Evolutionary conservation across 192 early-diverging fungal species (phyloP), one percentile per base, ranked within the genome.

Genomic region (Backusella mclennaniae): DNA sequence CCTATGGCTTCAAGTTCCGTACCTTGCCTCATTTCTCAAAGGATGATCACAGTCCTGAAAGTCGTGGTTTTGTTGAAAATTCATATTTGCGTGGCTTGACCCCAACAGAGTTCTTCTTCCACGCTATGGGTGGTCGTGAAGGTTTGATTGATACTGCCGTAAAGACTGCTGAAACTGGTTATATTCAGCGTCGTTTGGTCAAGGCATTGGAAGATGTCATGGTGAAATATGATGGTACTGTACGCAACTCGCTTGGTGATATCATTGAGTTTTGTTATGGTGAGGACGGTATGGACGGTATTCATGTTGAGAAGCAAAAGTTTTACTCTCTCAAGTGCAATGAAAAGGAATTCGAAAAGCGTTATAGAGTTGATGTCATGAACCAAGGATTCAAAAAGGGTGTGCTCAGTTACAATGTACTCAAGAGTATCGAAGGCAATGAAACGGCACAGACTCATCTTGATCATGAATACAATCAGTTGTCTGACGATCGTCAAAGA

Each of bases 41-140:
- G 84, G 96, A 98, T 81, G 98, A 99, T 84, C 95, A 96, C 80
- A 93, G 93, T 72, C 96, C 98, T 19, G 95, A 96, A 81, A 89
- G 88, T 79, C 87, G 94, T 71, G 95, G 95, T 26, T 96, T 96
- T 80, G 95, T 96, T 2, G 93, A 95, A 84, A 95, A 95, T 79
- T 95, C 93, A 26, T 96, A 95, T 77, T 84, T 96, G 36, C 89
- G 94, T 73, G 98, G 98, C 15, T 80, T 99, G 81, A 97, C 95
- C 21, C 98, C 98, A 21, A 94, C 96, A 78, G 98, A 99, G 87
- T 99, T 98, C 86, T 99, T 95, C 81, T 99, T 99, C 92, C 98
- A 99, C 84, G 96, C 97, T 23, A 98, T 98, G 97, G 97, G 96
- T 88, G 98, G 98, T 79, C 96, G 98, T 88, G 98, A 99, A 90